These are phyloP conservation scores for Xylaria venustula DNA, from an alignment of 495 filamentous ascomycete species.

Conservation along the genomic window DNA sequence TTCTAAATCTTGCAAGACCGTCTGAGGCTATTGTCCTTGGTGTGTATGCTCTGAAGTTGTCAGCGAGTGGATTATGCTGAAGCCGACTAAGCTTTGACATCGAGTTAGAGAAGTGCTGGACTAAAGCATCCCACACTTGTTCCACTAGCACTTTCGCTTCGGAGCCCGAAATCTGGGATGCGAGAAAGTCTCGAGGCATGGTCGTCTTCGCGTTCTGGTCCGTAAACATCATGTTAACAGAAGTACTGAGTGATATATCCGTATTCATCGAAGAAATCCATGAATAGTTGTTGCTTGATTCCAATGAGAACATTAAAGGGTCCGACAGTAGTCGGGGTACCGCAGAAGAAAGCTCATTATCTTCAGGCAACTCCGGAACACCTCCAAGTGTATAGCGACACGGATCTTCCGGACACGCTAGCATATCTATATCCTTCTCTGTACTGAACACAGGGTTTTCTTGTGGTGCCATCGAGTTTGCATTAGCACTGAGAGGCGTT, in stretches of 20 bases:
- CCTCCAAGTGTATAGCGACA: constrained; percentile 23
- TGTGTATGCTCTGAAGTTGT: constrained; percentile 36
- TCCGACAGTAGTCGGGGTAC: constrained; percentile 28
- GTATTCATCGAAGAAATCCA: constrained; percentile 26
- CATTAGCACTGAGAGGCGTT: constrained; percentile 23
- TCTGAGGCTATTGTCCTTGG: constrained; percentile 31
- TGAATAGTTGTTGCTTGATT: constrained; percentile 26
- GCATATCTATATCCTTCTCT: constrained; percentile 7
- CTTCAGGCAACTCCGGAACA: constrained; percentile 38
- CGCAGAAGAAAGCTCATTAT: constrained; percentile 13
- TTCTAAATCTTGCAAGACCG: constrained; percentile 36
- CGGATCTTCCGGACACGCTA: constrained; percentile 16
- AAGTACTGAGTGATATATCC: constrained; percentile 26
- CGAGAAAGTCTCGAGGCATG: constrained; percentile 19
- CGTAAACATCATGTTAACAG: constrained; percentile 33
- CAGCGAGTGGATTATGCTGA: constrained; percentile 35
- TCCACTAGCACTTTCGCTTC: constrained; percentile 41
- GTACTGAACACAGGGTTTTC: constrained; percentile 4
- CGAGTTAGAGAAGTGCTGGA: constrained; percentile 40
- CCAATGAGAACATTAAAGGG: constrained; percentile 27
- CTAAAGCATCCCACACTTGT: constrained; percentile 40
- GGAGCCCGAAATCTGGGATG: constrained; percentile 17
- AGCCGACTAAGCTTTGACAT: constrained; percentile 35
- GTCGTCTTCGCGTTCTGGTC: constrained; percentile 18
- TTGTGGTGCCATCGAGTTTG: constrained; percentile 6